Percentiles rank a stretch among this genome's conserved stretches.
These are phyloP conservation scores for Cyclotella kingstonii DNA, from an alignment of 108 stramenopile genomes.

Conservation along the genomic window DNA sequence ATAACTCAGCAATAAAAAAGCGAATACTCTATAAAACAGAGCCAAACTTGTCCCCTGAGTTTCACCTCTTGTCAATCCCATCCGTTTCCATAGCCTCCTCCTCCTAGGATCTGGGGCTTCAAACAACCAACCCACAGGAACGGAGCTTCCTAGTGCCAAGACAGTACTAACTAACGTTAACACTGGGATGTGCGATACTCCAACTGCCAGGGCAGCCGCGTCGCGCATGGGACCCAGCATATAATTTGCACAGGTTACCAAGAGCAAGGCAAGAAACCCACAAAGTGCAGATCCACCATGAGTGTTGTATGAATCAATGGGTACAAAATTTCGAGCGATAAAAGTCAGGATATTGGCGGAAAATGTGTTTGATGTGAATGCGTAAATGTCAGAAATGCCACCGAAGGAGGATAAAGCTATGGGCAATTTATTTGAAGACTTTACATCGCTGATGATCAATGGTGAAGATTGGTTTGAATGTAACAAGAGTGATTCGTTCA, in stretches of 20 bases:
- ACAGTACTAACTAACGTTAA: slow-evolving; percentile 71
- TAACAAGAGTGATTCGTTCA: too few species aligned
- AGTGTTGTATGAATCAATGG: slow-evolving; percentile 10
- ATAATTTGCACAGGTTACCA: slow-evolving; percentile 72
- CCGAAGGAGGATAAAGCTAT: too few species aligned
- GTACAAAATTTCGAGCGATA: slow-evolving; percentile 20
- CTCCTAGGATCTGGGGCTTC: slow-evolving; percentile 86
- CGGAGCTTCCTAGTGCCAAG: slow-evolving; percentile 69
- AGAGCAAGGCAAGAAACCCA: slow-evolving; percentile 68
- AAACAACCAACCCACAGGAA: slow-evolving; percentile 91
- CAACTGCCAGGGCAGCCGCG: slow-evolving; percentile 79
- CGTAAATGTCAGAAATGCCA: slow-evolving; percentile 7
- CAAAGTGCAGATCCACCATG: slow-evolving; percentile 49
- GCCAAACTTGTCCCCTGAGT: slow-evolving; percentile 86
- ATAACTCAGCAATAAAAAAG: slow-evolving; percentile 61
- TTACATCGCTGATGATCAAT: too few species aligned
- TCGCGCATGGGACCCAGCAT: slow-evolving; percentile 84
- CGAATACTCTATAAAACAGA: slow-evolving; percentile 84
- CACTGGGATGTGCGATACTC: slow-evolving; percentile 72
- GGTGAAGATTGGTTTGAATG: too few species aligned
- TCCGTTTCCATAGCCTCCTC: slow-evolving; percentile 66
- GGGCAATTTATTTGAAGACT: too few species aligned
- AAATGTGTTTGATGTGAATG: slow-evolving; percentile 16
- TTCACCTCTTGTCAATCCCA: slow-evolving; percentile 88
- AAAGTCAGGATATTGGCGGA: slow-evolving; percentile 22